Conservation (phyloP, 2,329 filamentous ascomycete genomes). For the Fusarium sororula region DNA sequence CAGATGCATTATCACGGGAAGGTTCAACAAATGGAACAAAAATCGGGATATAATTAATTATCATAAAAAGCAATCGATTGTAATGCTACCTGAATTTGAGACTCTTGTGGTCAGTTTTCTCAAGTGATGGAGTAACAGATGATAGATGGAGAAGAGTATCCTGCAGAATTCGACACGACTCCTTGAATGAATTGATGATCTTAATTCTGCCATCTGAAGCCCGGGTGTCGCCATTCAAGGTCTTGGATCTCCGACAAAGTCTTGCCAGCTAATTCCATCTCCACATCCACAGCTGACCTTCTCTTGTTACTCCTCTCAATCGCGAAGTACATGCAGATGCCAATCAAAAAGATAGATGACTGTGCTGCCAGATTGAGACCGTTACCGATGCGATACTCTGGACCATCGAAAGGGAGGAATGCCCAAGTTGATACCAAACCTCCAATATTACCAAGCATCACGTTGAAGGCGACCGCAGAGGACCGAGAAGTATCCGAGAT, state of each 20-base stretch:
- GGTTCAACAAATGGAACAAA: neutral
- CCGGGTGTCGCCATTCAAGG: neutral
- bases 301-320: neutral
- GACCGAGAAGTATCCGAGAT: neutral
- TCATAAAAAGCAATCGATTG: too few species aligned
- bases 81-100: neutral
- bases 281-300: neutral
- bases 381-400: neutral
- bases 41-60: rapidly evolving
- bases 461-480: neutral
- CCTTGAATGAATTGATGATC: neutral
- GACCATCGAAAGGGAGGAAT: neutral
- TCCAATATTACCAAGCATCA: neutral
- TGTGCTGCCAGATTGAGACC: neutral
- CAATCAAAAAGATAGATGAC: neutral
- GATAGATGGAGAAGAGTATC: too few species aligned
- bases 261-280: neutral
- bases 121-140: neutral
- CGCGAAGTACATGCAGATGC: neutral
- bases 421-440: neutral
- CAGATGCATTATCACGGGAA: neutral
- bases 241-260: neutral
- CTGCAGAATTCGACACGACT: rapidly evolving
- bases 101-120: neutral
- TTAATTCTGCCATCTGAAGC: neutral